Base-by-base conservation (phyloP, 148 eudicot species). In the Spergularia bocconei region DNA sequence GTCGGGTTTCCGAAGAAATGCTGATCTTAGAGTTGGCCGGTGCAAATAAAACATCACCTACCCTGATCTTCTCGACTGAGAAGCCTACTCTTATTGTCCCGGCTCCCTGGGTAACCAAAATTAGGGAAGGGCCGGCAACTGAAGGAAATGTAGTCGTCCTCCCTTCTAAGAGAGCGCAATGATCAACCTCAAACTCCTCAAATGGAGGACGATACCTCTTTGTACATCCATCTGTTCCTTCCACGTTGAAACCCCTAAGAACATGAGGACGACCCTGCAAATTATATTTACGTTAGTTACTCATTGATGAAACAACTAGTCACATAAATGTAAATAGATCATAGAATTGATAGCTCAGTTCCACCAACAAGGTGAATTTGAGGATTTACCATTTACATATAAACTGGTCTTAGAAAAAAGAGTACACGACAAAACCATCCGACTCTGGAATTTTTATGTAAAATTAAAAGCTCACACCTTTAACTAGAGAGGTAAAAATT, bases 131-230 rank as follows among this genome's bases (percentile, higher is more conserved):
- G 48, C 96, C 91, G 1, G 90, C 82, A 58, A 83, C 69, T 15
- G 87, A 76, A 0, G 92, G 87, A 44, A 95, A 88, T 12, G 65
- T 75, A 54, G 78, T 73, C 7, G 86, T 79, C 50, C 74, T 70
- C 41, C 83, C 90, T 57, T 67, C 70, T 7, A 88, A 81, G 7
- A 95, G 87, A 52, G 80, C 63, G 52, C 96, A 92, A 13, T 75
- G 87, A 58, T 92, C 98, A 5, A 95, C 93, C 85, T 95, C 98
- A 76, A 92, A 95, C 85, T 95, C 98, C 67, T 95, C 93, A 67
- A 92, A 92, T 33, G 88, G 91, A 52, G 97, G 96, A 12, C 79
- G 79, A 78, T 92, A 95, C 79, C 89, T 90, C 71, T 74, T 87
- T n/a, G 85, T 87, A 63, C 83, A 82, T 77, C 80, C 83, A 19